Base-by-base conservation (phyloP, 768 basidiomycete genomes). In the Leccinum ochraceum region DNA sequence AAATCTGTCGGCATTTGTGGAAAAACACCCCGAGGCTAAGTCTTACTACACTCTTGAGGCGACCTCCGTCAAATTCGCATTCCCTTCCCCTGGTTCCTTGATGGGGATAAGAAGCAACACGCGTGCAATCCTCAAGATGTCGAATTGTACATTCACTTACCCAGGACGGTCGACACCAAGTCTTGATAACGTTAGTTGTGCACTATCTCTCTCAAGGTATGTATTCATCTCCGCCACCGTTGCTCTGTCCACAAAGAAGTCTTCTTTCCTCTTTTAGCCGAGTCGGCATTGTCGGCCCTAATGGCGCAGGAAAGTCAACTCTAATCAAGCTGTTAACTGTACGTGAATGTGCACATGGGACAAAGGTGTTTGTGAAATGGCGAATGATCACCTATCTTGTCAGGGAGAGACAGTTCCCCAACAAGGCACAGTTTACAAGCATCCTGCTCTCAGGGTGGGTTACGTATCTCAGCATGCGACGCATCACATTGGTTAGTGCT, bases 401-500 rank as follows among this genome's bases (percentile, higher is more conserved):
- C 68, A 92, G 90, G 95, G 95, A 65, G 95, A 98, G 76, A 91
- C 92, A 17, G 79, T 84, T 53, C 94, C 96, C 49, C 95, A 98
- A 75, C 86, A 91, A 72, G 95, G 95, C 34, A 83, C 85, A 8
- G 94, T 95, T 50, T 92, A 94, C 78, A 97, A 97, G 71, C 95
- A 98, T 71, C 95, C 95, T 34, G 82, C 93, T 37, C 78, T 98
- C 42, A 91, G 95, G 62, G 92, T 98, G 57, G 95, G 94, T 55
- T 98, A 98, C 75, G 94, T 98, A 63, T 95, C 96, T 4, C 95
- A 98, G 70, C 95, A 98, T 75, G 95, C 95, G 39, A 98, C 96
- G 58, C 96, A 97, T 79, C 95, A 98, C 73, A 90, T 96, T 63
- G 90, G 90, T 86, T 69, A 56, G 75, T 72, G 24, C 32, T 60